Base-by-base conservation (phyloP, 2,329 filamentous ascomycete genomes). In the Neophaeococcomyces mojaviensis region DNA sequence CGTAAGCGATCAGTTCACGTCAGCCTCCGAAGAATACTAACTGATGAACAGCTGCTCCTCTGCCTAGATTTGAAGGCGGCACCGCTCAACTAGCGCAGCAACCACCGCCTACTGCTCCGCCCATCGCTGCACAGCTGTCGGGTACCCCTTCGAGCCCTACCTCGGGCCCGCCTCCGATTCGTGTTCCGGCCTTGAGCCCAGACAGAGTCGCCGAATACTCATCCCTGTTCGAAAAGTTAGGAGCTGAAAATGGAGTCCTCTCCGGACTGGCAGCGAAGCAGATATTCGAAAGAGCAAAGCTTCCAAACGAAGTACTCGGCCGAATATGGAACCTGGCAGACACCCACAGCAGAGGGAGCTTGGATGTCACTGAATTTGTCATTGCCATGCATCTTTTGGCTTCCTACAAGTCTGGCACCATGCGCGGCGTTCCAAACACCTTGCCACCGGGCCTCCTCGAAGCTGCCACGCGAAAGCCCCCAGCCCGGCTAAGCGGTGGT, bases 311-410 rank as follows among this genome's bases (percentile, higher is more conserved):
- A 57, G 77, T 86, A 9, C 74, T 98, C 26, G 89, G 89, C n/a
- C 82, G 85, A 55, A 96, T 98, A 69, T 98, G 92, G 92, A 88
- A 86, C 58, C 76, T 98, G 50, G 85, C 89, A 18, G 92, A 98
- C 63, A 92, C 88, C 0, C 89, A 96, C 66, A 88, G 95, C 67
- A 81, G 89, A 44, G 92, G 92, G 41, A 81, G 84, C 26, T 74
- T 98, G 30, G 85, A 89, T 48, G 76, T 82, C 57, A 90, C 88
- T 12, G 92, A 97, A 59, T 98, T 98, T 63, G 86, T 95, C 61
- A 94, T 98, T 60, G 92, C 92, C 37, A 98, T 98, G 92, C 92
- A 98, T 65, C 73, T 98, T 50, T 75, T 98, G 51, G 90, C 88
- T 12, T 95, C 88, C 10, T 88, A 87, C 68, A 95, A 94, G 72